phyloP scores from a whole-genome alignment of 2,329 filamentous ascomycete genomes.

The Hypoxylon sp. region DNA sequence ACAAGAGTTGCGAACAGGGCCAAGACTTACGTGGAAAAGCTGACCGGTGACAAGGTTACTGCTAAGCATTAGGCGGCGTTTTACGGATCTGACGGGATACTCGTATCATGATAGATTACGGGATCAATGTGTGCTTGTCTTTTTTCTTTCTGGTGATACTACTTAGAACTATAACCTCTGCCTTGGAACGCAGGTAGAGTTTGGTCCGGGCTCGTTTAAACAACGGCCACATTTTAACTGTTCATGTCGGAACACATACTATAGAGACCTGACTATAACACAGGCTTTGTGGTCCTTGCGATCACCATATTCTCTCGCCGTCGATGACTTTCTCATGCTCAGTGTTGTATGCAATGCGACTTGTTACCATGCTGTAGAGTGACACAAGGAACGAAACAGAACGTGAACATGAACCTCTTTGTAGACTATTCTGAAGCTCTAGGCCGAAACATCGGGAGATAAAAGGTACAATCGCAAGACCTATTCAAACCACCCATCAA shows the following conservation, averaged over 20 bases:
- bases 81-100: slow-evolving; percentile 43
- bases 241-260: slow-evolving; percentile 18
- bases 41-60: slow-evolving; percentile 75
- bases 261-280: slow-evolving; percentile 27
- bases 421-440: background rate
- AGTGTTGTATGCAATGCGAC: background rate
- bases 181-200: slow-evolving; percentile 1
- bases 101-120: slow-evolving; percentile 44
- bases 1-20: slow-evolving; percentile 62
- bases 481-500: background rate
- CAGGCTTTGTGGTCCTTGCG: slow-evolving; percentile 25
- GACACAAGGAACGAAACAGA: background rate
- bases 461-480: background rate
- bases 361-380: background rate
- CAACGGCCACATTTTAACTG: slow-evolving; percentile 5
- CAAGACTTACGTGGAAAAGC: slow-evolving; percentile 76
- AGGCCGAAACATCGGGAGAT: background rate
- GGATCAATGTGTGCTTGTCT: slow-evolving; percentile 22
- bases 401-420: background rate
- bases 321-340: background rate
- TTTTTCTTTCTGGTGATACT: slow-evolving; percentile 19
- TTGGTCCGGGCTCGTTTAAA: slow-evolving; percentile 1
- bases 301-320: background rate
- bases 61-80: slow-evolving; percentile 74
- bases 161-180: slow-evolving; percentile 22